Percentiles rank a stretch among this genome's conserved stretches.
phyloP scores from a whole-genome alignment of 192 early-diverging fungal species.

The Coemansia sp. region DNA sequence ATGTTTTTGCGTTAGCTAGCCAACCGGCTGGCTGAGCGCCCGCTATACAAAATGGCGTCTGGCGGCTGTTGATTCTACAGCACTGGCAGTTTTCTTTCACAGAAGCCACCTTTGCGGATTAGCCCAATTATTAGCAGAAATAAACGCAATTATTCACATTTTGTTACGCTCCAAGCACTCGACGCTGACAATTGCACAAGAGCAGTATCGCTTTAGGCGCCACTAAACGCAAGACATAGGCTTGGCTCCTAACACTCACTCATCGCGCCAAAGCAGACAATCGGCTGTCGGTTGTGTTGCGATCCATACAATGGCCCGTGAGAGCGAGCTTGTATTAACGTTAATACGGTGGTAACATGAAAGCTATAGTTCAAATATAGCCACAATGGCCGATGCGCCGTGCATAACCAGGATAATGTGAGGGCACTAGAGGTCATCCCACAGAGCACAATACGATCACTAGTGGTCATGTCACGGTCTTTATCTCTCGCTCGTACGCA shows the following conservation, averaged over 20 bases:
- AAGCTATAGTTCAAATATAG: not conserved
- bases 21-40: not conserved
- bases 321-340: not conserved
- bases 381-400: too few species aligned
- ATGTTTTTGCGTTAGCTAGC: not conserved
- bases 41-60: not conserved
- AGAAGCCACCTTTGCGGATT: not conserved
- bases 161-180: not conserved
- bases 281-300: not conserved
- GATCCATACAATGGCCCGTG: conserved; percentile 1
- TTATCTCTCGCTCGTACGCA: too few species aligned
- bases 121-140: not conserved
- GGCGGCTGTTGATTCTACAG: not conserved
- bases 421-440: not conserved
- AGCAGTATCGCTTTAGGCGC: not conserved
- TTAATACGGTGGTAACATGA: not conserved
- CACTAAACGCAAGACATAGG: too few species aligned
- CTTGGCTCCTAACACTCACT: too few species aligned
- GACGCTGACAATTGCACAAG: not conserved
- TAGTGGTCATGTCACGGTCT: too few species aligned
- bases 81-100: not conserved
- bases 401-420: too few species aligned
- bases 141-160: not conserved
- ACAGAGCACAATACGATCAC: conserved; percentile 6
- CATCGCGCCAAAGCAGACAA: not conserved